Conservation (phyloP, 2,329 filamentous ascomycete genomes). For the Ilyonectria mors-panacis region DNA sequence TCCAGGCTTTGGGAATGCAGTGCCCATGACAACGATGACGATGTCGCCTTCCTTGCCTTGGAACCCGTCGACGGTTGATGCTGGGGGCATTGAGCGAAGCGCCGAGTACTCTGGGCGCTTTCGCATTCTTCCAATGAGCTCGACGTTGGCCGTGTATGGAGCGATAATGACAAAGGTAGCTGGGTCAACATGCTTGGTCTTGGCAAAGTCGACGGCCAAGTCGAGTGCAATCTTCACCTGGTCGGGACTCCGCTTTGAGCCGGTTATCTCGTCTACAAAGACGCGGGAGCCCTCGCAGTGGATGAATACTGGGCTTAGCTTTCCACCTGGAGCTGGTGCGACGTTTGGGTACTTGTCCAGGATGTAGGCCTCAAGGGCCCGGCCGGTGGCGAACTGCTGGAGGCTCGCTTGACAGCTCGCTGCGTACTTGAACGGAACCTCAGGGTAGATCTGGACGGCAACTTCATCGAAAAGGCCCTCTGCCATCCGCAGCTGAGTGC, state of each 20-base stretch:
- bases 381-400: constrained; percentile 65
- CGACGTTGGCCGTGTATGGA: constrained; percentile 37
- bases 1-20: constrained; percentile 8
- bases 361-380: constrained; percentile 49
- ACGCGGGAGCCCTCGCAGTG: constrained; percentile 31
- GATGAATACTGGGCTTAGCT: constrained; percentile 35
- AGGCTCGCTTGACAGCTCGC: constrained; percentile 59
- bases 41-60: constrained; percentile 46
- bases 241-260: constrained; percentile 25
- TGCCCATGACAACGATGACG: constrained; percentile 41
- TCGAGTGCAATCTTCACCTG: constrained; percentile 38
- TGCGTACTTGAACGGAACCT: constrained; percentile 30
- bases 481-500: constrained; percentile 42
- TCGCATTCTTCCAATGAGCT: constrained; percentile 19
- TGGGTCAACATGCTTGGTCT: constrained; percentile 7
- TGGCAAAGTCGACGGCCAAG: constrained; percentile 28
- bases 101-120: constrained; percentile 24
- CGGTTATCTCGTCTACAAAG: neutral
- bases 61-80: constrained; percentile 37
- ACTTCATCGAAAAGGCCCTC: constrained; percentile 36
- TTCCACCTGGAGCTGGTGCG: constrained; percentile 5
- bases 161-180: constrained; percentile 31
- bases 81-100: constrained; percentile 26
- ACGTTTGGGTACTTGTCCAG: constrained; percentile 7
- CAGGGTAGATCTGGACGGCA: constrained; percentile 27